Base-by-base conservation (phyloP, 331 rosid species). In the Pyracantha coccinea region DNA sequence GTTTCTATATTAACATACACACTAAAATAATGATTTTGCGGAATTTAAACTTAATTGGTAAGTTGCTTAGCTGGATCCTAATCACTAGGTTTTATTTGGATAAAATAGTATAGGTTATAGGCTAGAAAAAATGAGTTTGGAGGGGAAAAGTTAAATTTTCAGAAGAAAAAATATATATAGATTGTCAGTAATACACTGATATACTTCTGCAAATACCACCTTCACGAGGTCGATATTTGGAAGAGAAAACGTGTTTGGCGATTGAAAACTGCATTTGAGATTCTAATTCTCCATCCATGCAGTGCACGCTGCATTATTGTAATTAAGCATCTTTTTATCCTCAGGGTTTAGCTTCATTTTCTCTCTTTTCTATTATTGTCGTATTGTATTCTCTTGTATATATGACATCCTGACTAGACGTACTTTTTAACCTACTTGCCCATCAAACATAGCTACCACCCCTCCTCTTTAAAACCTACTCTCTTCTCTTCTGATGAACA, bases 321-420 rank as follows among this genome's bases (percentile, higher is more conserved):
- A 75, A 71, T 50, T 82, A 80, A 80, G 97, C 92, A 91, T 88
- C 86, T 91, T 88, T 73, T 79, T 81, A 84, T 85, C 82, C 76
- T 59, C 11, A 75, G 68, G n/a, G 64, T 68, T 62, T 72, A 59
- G 66, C 72, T 47, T 76, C 81, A 76, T 55, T 41, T 70, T 74
- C 75, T 69, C 44, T 38, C 44, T 28, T 52, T 58, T 75, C 54
- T 75, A 82, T 85, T 76, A 85, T 87, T 89, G 68, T 79, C 66
- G 90, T 54, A 83, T 27, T 31, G 28, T 83, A 83, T 83, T 84
- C 88, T 84, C 71, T 55, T 44, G 66, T 17, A 72, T 67, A 14
- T 57, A 66, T 62, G 79, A 41, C 73, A 59, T 82, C 77, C 62
- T 70, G 60, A 83, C 89, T 9, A 61, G 66, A 63, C 88, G 62